Evolutionary conservation across 164 flowering plant genomes (phyloP).

Genomic region (Vitis rotundifolia): DNA sequence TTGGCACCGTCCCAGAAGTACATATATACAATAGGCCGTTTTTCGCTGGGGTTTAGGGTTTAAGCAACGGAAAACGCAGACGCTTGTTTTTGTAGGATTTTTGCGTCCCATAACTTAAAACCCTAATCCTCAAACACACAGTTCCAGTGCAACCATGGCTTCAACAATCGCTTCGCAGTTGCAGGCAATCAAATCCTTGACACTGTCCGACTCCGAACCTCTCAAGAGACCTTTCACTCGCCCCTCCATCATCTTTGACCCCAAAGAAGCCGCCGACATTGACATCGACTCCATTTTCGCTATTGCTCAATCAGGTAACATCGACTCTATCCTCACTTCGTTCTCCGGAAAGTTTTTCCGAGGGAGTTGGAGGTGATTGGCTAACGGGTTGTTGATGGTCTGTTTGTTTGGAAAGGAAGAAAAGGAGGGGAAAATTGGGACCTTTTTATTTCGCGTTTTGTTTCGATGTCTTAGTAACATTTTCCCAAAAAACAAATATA

Average conservation of each 20-base stretch:
- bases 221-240: slow-evolving; percentile 66
- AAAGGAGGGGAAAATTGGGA: not conserved
- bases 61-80: too few species aligned
- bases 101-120: too few species aligned
- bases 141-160: slow-evolving; percentile 24
- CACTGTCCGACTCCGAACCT: slow-evolving; percentile 46
- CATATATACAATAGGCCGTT: too few species aligned
- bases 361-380: not conserved
- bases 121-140: not conserved
- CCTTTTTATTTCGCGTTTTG: too few species aligned
- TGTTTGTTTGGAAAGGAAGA: not conserved
- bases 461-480: too few species aligned
- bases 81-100: too few species aligned
- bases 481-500: too few species aligned
- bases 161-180: slow-evolving; percentile 70
- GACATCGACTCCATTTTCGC: slow-evolving; percentile 61
- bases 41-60: too few species aligned
- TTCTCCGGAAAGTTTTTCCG: not conserved
- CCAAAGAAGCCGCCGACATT: slow-evolving; percentile 86
- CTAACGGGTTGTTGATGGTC: too few species aligned
- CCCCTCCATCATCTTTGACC: slow-evolving; percentile 71
- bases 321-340: not conserved
- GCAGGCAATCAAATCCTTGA: slow-evolving; percentile 44
- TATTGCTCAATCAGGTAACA: slow-evolving; percentile 61
- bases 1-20: too few species aligned